Evolutionary conservation across 805 yeast species (phyloP), one percentile per base, ranked within the genome.

Genomic region (Starmerella asiatica): DNA sequence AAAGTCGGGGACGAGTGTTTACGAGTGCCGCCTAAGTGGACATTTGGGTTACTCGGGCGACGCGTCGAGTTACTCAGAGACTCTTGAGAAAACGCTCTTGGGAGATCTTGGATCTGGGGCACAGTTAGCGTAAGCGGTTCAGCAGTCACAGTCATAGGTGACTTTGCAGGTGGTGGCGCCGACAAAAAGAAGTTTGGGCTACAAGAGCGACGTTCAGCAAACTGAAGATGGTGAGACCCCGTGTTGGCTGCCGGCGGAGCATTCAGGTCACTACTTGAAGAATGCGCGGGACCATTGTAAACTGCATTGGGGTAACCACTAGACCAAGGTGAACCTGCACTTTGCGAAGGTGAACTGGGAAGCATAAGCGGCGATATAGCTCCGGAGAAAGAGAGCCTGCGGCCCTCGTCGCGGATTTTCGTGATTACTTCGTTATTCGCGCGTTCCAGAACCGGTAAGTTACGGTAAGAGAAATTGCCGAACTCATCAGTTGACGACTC

Each of bases 341-440:
- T 40, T 12, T 34, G 37, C 4, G 29, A 14, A 18, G 43, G 46
- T 9, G 42, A 42, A 29, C 21, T 33, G 32, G 24, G 59, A 63
- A 43, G 57, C 15, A 58, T 56, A 26, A 37, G 42, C 21, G 42
- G 52, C 36, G 50, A 38, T 14, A 33, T 45, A 23, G 45, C 58
- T 4, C 69, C 61, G 0, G 77, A 66, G 33, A 64, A 57, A 36
- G 73, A 68, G 40, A 61, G 65, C n/a, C 58, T 50, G 4, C 60
- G 46, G 18, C 48, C 44, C 56, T 88, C 97, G 23, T 69, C 77
- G 53, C 85, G 81, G 55, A 91, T 69, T 46, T 94, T 65, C 53
- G 82, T 81, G 47, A 91, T 84, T 12, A 81, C 86, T 60, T 86
- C 96, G 54, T 83, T 84, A 55, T 91, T 91, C 7, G 94, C 96